phyloP scores from a whole-genome alignment of 2,329 filamentous ascomycete species.

The Coniella lustricola region DNA sequence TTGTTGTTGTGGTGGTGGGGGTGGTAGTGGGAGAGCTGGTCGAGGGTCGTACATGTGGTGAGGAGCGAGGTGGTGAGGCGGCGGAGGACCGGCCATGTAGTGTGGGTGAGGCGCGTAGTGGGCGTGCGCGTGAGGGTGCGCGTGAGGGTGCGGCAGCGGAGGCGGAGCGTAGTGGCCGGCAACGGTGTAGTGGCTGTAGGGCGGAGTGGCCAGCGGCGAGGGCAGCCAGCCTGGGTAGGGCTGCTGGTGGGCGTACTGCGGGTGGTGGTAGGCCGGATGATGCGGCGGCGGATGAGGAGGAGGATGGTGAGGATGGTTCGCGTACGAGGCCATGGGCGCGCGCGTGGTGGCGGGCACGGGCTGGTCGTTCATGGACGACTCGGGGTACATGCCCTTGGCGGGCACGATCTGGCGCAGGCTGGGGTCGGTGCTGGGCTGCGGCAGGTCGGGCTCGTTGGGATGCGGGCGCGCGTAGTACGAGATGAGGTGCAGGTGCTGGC shows the following conservation, averaged over 20 bases:
- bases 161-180: slow-evolving; percentile 21
- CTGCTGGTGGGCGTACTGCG: slow-evolving; percentile 35
- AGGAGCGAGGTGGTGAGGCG: slow-evolving; percentile 16
- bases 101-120: slow-evolving; percentile 27
- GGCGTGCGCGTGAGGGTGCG: slow-evolving; percentile 18
- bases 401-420: slow-evolving; percentile 75
- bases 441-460: slow-evolving; percentile 63
- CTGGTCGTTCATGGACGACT: slow-evolving; percentile 84
- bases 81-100: slow-evolving; percentile 24
- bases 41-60: slow-evolving; percentile 20
- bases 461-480: slow-evolving; percentile 89
- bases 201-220: slow-evolving; percentile 49
- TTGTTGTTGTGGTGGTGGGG: too few relatives aligned
- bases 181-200: slow-evolving; percentile 39
- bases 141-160: slow-evolving; percentile 12
- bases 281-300: slow-evolving; percentile 14
- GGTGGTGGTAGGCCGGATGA: slow-evolving; percentile 29
- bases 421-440: slow-evolving; percentile 76
- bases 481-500: slow-evolving; percentile 93
- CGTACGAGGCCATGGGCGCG: slow-evolving; percentile 49
- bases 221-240: slow-evolving; percentile 45
- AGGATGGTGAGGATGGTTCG: slow-evolving; percentile 12
- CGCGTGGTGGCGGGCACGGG: slow-evolving; percentile 75
- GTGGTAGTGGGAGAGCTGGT: slow-evolving; percentile 19
- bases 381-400: slow-evolving; percentile 92